These are phyloP conservation scores for Penicillium herquei DNA, from an alignment of 495 filamentous ascomycete genomes.

Conservation along the genomic window DNA sequence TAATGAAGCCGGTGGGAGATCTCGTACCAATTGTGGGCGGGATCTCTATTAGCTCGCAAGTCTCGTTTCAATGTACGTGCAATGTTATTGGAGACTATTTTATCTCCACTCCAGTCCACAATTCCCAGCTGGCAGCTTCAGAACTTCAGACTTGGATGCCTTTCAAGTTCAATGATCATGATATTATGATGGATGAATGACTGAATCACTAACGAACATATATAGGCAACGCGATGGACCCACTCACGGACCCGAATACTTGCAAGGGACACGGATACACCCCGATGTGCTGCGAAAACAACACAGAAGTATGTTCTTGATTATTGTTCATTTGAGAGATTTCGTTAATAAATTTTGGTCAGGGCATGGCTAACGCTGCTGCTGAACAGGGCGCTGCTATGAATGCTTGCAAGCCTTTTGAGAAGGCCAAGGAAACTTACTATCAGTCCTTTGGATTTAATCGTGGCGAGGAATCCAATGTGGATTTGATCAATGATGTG, in stretches of 20 bases:
- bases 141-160: neutral
- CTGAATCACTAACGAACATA: neutral
- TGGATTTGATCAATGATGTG: constrained; percentile 21
- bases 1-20: constrained; percentile 20
- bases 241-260: constrained; percentile 9
- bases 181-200: neutral
- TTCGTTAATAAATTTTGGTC: neutral
- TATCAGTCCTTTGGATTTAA: constrained; percentile 15
- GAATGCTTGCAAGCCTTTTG: constrained; percentile 26
- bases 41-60: constrained; percentile 21
- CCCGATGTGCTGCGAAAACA: constrained; percentile 34
- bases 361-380: neutral
- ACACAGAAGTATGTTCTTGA: constrained; percentile 12
- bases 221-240: constrained; percentile 24
- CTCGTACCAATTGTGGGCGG: constrained; percentile 27
- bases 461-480: constrained; percentile 7
- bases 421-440: constrained; percentile 23
- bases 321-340: neutral
- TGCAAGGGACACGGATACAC: constrained; percentile 19
- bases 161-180: too few relatives aligned
- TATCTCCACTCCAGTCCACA: too few relatives aligned
- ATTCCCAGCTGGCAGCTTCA: too few relatives aligned
- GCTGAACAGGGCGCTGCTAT: neutral
- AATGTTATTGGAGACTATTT: neutral
- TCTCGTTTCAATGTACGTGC: constrained; percentile 35